Conservation (phyloP, 768 basidiomycete genomes). For the Cystoderma amianthinum region DNA sequence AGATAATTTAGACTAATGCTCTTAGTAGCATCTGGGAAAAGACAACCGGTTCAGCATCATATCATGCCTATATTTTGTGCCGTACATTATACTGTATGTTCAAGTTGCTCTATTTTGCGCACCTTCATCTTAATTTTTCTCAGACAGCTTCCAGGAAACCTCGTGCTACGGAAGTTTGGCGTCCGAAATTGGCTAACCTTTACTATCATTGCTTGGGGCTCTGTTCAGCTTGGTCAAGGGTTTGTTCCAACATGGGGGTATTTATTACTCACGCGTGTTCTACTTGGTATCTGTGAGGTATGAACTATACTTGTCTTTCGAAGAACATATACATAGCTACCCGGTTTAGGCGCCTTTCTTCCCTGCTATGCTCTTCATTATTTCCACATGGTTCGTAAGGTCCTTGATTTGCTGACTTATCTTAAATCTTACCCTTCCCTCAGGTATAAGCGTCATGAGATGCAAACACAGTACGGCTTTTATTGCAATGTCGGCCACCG, state of each 20-base stretch:
- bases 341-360: constrained; percentile 29
- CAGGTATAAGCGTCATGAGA: constrained; percentile 36
- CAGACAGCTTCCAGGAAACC: constrained; percentile 18
- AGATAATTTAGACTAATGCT: constrained; percentile 1
- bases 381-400: constrained; percentile 35
- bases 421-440: too few relatives aligned
- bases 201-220: constrained; percentile 22
- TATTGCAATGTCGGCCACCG: neutral
- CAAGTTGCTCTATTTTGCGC: too few relatives aligned
- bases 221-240: constrained; percentile 23
- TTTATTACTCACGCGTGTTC: constrained; percentile 15
- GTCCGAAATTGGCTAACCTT: constrained; percentile 20
- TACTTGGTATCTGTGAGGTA: constrained; percentile 20
- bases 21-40: constrained; percentile 19
- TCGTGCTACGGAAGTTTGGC: constrained; percentile 19
- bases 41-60: constrained; percentile 32
- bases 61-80: constrained; percentile 37
- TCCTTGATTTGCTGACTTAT: too few relatives aligned
- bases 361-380: constrained; percentile 32
- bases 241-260: constrained; percentile 21
- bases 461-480: constrained; percentile 24
- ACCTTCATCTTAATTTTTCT: too few relatives aligned
- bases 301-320: neutral
- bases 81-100: constrained; percentile 36
- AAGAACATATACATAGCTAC: neutral